phyloP scores from a whole-genome alignment of 768 basidiomycete species.

The Heimioporus sp. region DNA sequence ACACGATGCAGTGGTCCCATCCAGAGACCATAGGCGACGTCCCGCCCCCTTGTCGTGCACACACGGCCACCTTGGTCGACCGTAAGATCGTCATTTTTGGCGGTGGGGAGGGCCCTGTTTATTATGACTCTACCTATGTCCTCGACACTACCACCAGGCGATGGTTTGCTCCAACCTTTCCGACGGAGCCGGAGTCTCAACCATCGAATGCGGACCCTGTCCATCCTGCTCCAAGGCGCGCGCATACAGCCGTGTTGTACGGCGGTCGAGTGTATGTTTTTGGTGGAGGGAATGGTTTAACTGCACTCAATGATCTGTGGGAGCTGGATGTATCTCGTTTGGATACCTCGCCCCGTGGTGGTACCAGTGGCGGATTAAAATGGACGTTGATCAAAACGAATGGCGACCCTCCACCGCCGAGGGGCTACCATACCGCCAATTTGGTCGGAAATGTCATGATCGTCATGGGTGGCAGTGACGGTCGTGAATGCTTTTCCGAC shows the following conservation, averaged over 20 bases:
- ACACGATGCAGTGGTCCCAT: constrained; percentile 88
- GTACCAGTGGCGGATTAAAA: constrained; percentile 31
- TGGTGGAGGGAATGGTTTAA: constrained; percentile 90
- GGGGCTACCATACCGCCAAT: constrained; percentile 92
- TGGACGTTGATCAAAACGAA: constrained; percentile 61
- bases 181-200: constrained; percentile 6
- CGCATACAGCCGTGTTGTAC: constrained; percentile 83
- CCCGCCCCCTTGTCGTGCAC: constrained; percentile 83
- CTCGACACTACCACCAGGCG: constrained; percentile 74
- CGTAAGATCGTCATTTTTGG: constrained; percentile 81
- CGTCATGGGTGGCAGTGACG: constrained; percentile 89
- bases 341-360: constrained; percentile 23
- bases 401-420: constrained; percentile 55
- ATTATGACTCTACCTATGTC: constrained; percentile 81
- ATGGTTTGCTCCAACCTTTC: constrained; percentile 54
- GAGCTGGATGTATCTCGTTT: constrained; percentile 64
- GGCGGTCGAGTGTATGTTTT: constrained; percentile 77
- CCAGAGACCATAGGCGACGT: constrained; percentile 74
- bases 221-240: constrained; percentile 69
- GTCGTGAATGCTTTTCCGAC: constrained; percentile 83
- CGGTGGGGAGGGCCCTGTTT: constrained; percentile 79
- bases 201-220: constrained; percentile 13
- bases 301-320: constrained; percentile 91
- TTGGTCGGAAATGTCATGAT: constrained; percentile 84
- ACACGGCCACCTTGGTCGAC: constrained; percentile 83